Evolutionary conservation across 192 early-diverging fungal genomes (phyloP).

Genomic region (Coemansia sp.): DNA sequence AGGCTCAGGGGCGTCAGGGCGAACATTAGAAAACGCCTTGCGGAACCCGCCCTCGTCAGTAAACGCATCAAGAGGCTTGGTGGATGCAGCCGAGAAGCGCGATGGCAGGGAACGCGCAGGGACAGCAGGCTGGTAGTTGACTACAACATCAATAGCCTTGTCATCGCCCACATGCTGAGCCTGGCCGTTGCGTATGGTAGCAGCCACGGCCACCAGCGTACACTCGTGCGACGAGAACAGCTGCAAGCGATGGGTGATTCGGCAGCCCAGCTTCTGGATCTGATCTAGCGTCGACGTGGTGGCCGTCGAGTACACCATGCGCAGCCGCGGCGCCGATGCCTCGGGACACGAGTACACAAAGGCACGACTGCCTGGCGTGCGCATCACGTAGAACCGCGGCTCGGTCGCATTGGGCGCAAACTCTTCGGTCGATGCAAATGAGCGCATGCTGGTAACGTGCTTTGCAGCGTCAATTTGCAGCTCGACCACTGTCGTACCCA

Average conservation of each 20-base stretch:
- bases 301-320: slow-evolving; percentile 57
- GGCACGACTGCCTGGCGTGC: slow-evolving; percentile 40
- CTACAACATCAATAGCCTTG: slow-evolving; percentile 39
- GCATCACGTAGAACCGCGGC: slow-evolving; percentile 55
- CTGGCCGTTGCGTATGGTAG: slow-evolving; percentile 40
- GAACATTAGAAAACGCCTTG: slow-evolving; percentile 38
- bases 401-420: slow-evolving; percentile 37
- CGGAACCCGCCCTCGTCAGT: slow-evolving; percentile 50
- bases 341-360: slow-evolving; percentile 56
- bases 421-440: slow-evolving; percentile 37
- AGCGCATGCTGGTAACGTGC: slow-evolving; percentile 21
- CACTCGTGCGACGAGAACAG: slow-evolving; percentile 48
- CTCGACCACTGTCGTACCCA: slow-evolving; percentile 43
- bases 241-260: slow-evolving; percentile 38
- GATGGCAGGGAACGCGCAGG: slow-evolving; percentile 47
- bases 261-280: slow-evolving; percentile 43
- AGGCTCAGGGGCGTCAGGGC: slow-evolving; percentile 41
- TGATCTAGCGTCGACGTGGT: slow-evolving; percentile 33
- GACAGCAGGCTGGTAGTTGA: slow-evolving; percentile 40
- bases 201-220: slow-evolving; percentile 45
- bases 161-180: slow-evolving; percentile 44
- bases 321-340: slow-evolving; percentile 43
- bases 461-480: slow-evolving; percentile 42
- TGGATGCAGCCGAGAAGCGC: slow-evolving; percentile 32
- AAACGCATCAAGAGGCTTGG: slow-evolving; percentile 39